Evolutionary conservation across 345 rosid genomes (phyloP), one percentile per base, ranked within the genome.

Genomic region (Hevea brasiliensis): DNA sequence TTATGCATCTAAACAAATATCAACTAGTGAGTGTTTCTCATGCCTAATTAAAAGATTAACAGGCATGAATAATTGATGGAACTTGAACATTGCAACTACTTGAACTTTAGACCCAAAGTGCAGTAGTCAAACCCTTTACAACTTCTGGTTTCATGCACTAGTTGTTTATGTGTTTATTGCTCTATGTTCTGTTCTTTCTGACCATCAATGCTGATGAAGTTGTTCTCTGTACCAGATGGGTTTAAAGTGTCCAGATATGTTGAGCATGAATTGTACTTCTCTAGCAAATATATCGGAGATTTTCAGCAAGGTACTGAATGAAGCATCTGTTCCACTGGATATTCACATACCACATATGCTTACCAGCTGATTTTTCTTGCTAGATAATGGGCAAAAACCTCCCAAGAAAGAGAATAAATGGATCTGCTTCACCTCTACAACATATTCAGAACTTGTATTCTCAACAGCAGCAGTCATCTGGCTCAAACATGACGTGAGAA

Each of bases 401-500:
- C n/a, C 59, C 76, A 18, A 77, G 74, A 66, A 85, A 74, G 81
- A 85, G 79, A 76, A 50, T 58, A 21, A 81, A 54, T 72, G 83
- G 78, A 51, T 74, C 86, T 15, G 73, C 84, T 69, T 76, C 95
- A 53, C 83, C 89, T 48, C 73, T 90, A 65, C 92, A 88, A 64
- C 85, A 77, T 77, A 88, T 94, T 65, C 95, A 89, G 72, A 83
- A 67, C 20, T 51, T 87, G 72, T 92, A 81, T 82, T 90, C 96
- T 66, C 85, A 83, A 61, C 84, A 82, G 80, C 86, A 72, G 71
- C 82, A 81, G 65, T 68, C 84, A 27, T 61, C 79, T 29, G 71
- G 74, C 61, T 61, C 78, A 50, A 91, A 84, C 82, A 94, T 92
- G 98, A 88, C 77, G 98, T 94, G 78, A 79, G 94, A 63, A 42